Evolutionary conservation across 805 yeast species (phyloP).

Genomic region (Lipomyces chichibuensis): DNA sequence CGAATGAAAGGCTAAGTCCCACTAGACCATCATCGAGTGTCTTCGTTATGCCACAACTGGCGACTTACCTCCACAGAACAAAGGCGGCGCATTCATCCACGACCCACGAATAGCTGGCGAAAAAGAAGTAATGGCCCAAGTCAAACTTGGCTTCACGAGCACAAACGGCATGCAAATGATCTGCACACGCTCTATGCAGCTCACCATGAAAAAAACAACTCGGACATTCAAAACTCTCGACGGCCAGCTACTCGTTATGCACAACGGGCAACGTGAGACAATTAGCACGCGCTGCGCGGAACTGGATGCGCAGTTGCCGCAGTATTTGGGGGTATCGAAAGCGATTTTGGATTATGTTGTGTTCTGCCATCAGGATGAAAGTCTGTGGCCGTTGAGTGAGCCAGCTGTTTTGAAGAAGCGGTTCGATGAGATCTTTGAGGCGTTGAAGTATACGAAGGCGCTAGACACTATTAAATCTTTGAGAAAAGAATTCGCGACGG

Average conservation of each 20-base stretch:
- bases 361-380: slow-evolving; percentile 97
- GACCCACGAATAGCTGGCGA: slow-evolving; percentile 71
- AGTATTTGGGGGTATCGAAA: slow-evolving; percentile 81
- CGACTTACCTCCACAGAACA: slow-evolving; percentile 90
- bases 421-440: slow-evolving; percentile 96
- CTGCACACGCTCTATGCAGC: slow-evolving; percentile 81
- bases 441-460: slow-evolving; percentile 88
- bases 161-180: slow-evolving; percentile 78
- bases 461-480: slow-evolving; percentile 75
- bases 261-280: slow-evolving; percentile 66
- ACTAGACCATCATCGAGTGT: slow-evolving; percentile 83
- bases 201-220: slow-evolving; percentile 62
- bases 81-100: slow-evolving; percentile 94
- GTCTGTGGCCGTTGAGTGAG: slow-evolving; percentile 94
- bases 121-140: slow-evolving; percentile 82
- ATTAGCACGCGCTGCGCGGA: slow-evolving; percentile 82
- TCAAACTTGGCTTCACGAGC: slow-evolving; percentile 80
- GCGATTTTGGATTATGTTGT: slow-evolving; percentile 89
- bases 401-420: slow-evolving; percentile 85
- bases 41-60: slow-evolving; percentile 94
- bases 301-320: slow-evolving; percentile 78
- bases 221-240: slow-evolving; percentile 88
- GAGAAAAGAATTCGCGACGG: slow-evolving; percentile 74
- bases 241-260: slow-evolving; percentile 74
- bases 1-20: not conserved